A percentile compares a stretch with the other conserved stretches of the same genome.
These are phyloP conservation scores for Ophiostoma tasmaniense DNA, from an alignment of 2,329 filamentous ascomycete genomes.

Conservation along the genomic window DNA sequence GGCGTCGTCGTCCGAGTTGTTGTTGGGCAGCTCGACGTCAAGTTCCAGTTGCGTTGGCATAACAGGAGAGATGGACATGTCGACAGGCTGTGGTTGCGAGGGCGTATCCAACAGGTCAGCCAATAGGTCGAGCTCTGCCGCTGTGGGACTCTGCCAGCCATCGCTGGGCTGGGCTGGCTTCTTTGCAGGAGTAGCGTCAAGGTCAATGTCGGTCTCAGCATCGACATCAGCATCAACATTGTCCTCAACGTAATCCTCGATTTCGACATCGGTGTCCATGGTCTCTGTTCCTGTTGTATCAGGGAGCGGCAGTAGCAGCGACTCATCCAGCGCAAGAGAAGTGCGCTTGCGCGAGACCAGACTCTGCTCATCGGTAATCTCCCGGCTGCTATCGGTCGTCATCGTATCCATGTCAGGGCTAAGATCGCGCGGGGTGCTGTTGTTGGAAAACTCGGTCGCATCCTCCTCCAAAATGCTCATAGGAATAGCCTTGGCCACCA, in stretches of 20 bases:
- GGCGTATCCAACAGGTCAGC: neutral
- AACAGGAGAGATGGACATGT: neutral
- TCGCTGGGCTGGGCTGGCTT: neutral
- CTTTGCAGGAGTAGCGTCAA: neutral
- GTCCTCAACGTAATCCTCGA: neutral
- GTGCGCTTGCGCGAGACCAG: slow-evolving; percentile 10
- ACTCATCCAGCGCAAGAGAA: slow-evolving; percentile 6
- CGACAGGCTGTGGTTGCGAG: neutral
- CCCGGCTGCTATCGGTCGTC: slow-evolving; percentile 8
- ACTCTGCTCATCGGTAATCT: slow-evolving; percentile 10
- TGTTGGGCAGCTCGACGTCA: neutral
- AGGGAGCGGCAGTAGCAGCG: slow-evolving; percentile 14
- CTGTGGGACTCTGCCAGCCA: slow-evolving; percentile 14
- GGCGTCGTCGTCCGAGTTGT: neutral
- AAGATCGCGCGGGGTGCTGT: slow-evolving; percentile 9
- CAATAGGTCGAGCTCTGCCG: slow-evolving; percentile 10
- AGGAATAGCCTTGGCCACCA: neutral
- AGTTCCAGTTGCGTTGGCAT: neutral
- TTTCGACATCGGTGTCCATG: neutral
- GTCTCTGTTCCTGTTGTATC: slow-evolving; percentile 10
- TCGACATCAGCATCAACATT: neutral
- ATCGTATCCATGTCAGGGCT: slow-evolving; percentile 11
- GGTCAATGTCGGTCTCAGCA: neutral
- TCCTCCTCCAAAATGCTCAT: neutral
- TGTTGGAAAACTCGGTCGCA: neutral